Percentiles rank a stretch among this genome's conserved stretches.
phyloP scores from a whole-genome alignment of 192 early-diverging fungal genomes.

The Backusella luteola region DNA sequence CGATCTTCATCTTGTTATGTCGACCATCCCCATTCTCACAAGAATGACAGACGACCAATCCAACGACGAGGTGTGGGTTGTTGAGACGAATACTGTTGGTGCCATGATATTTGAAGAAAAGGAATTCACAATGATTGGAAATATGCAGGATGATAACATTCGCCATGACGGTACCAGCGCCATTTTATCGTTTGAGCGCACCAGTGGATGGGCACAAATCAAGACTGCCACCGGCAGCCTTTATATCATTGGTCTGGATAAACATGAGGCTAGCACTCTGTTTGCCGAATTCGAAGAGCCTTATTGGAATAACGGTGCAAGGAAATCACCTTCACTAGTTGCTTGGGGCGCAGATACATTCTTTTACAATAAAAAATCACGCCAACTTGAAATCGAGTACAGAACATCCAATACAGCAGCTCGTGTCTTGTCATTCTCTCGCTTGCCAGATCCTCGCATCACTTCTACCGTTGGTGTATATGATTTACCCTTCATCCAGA shows the following conservation, averaged over 20 bases:
- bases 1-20: slow-evolving; percentile 53
- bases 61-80: slow-evolving; percentile 63
- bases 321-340: slow-evolving; percentile 37
- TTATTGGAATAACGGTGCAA: slow-evolving; percentile 29
- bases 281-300: slow-evolving; percentile 47
- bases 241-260: slow-evolving; percentile 29
- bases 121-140: slow-evolving; percentile 37
- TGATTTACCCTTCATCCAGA: slow-evolving; percentile 20
- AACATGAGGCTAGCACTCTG: slow-evolving; percentile 40
- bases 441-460: not conserved
- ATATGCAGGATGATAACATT: slow-evolving; percentile 26
- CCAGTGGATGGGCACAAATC: slow-evolving; percentile 35
- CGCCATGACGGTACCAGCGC: slow-evolving; percentile 12
- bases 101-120: slow-evolving; percentile 60
- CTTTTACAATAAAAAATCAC: slow-evolving; percentile 27
- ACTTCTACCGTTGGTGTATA: not conserved
- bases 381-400: slow-evolving; percentile 29
- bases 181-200: slow-evolving; percentile 39
- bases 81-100: slow-evolving; percentile 51
- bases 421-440: slow-evolving; percentile 36
- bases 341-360: slow-evolving; percentile 54
- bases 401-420: slow-evolving; percentile 33
- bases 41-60: slow-evolving; percentile 4
- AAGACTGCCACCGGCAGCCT: slow-evolving; percentile 18
- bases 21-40: slow-evolving; percentile 55